Conservation (phyloP, 768 basidiomycete genomes). For the Rhizopogon roseolus region DNA sequence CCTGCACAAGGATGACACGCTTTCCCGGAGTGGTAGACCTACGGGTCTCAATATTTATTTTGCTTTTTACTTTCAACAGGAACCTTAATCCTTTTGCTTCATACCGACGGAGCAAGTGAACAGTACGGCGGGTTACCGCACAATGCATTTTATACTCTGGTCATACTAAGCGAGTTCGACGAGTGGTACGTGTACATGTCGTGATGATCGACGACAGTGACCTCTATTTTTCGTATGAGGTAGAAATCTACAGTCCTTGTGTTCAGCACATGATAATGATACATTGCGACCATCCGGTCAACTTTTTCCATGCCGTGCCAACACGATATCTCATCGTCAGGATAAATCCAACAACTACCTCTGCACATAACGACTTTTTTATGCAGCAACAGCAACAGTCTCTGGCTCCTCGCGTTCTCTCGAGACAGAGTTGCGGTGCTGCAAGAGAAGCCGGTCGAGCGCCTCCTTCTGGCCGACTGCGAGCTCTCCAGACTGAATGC, state of each 20-base stretch:
- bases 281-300: background rate
- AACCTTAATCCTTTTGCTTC: too few relatives aligned
- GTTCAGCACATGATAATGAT: background rate
- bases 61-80: background rate
- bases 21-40: constrained; percentile 85
- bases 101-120: too few relatives aligned
- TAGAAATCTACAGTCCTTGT: background rate
- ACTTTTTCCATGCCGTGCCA: background rate
- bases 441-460: constrained; percentile 79
- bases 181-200: too few relatives aligned
- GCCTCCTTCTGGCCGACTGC: constrained; percentile 92
- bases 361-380: background rate
- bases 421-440: constrained; percentile 49
- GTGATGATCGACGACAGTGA: too few relatives aligned
- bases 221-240: background rate
- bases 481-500: constrained; percentile 88
- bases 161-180: too few relatives aligned
- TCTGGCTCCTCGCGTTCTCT: constrained; percentile 2
- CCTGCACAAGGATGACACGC: constrained; percentile 99
- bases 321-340: background rate
- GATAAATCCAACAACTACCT: background rate
- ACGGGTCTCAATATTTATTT: constrained; percentile 38
- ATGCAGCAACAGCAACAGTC: constrained; percentile 5
- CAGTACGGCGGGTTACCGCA: too few relatives aligned
- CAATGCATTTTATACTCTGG: too few relatives aligned